Base-by-base conservation (phyloP, 345 rosid genomes). In the Aethionema arabicum region DNA sequence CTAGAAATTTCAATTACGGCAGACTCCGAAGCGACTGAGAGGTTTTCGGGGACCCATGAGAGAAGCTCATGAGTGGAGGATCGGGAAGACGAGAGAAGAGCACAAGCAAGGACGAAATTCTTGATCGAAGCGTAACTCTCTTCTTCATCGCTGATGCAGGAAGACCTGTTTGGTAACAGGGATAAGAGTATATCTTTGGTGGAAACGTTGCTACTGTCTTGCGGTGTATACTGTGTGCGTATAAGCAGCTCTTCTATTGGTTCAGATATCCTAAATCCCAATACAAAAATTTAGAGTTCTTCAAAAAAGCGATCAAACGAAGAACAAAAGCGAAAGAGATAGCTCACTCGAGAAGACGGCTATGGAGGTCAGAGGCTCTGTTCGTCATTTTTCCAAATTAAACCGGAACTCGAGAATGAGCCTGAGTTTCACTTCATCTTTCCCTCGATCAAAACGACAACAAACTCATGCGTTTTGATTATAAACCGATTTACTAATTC, bases 61-160 rank as follows among this genome's bases (percentile, higher is more conserved):
- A 92, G 91, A 10, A 76, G 75, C 33, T 81, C 84, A 65, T 85
- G 83, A 49, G 72, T 48, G 4, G 93, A 77, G 16, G 74, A 63
- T n/a, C 68, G 73, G 5, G 96, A 72, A 50, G 93, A 68, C 50
- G 79, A 71, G 50, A 92, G 74, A 30, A 89, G 50, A 15, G 95
- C 93, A 65, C 84, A 79, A 11, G 90, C 96, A n/a, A 87, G 77
- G 50, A 76, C 66, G 72, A 85, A 73, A 55, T 78, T 74, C 52
- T 70, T 76, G 70, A 85, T 55, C 10, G 72, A 66, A 56, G 56
- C 41, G 15, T 31, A 58, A 50, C 66, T 30, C 16, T 64, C 72
- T 46, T 56, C 80, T 27, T 55, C 47, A 35, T 38, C 36, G 60
- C 30, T 59, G 42, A 49, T 14, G 8, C 31, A 41, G 31, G 70